Conservation (phyloP, 2,329 filamentous ascomycete species). For the Scytalidium lignicola region DNA sequence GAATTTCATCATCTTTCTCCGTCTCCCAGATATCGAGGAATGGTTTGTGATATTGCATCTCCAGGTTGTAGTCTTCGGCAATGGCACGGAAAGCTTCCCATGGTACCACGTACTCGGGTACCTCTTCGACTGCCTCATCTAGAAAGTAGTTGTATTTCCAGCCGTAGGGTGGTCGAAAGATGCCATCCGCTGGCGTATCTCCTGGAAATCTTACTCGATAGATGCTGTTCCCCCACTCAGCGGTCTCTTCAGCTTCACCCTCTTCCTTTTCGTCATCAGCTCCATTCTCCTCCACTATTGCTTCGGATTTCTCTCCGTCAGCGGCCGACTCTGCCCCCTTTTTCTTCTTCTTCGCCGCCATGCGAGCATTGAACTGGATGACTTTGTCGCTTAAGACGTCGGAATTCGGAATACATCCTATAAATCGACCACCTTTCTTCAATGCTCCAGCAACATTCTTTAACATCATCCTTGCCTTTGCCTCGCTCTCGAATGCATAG, state of each 20-base stretch:
- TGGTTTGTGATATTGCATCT: conserved; percentile 86
- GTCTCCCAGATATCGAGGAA: conserved; percentile 90
- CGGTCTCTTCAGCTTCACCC: conserved; percentile 56
- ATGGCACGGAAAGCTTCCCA: conserved; percentile 97
- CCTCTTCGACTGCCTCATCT: conserved; percentile 90
- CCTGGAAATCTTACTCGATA: conserved; percentile 87
- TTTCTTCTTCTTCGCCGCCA: conserved; percentile 33
- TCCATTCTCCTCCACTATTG: conserved; percentile 22
- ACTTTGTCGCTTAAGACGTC: conserved; percentile 80
- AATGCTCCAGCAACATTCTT: conserved; percentile 84
- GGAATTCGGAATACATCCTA: conserved; percentile 95
- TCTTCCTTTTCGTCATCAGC: conserved; percentile 48
- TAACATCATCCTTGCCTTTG: conserved; percentile 86
- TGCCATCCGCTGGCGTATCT: conserved; percentile 74
- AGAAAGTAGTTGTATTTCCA: conserved; percentile 99
- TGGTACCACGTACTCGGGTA: conserved; percentile 95
- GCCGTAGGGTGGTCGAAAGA: conserved; percentile 90
- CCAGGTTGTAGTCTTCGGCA: conserved; percentile 94
- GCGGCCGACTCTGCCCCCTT: conserved; percentile 29
- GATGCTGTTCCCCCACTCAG: conserved; percentile 89
- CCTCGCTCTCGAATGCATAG: conserved; percentile 92
- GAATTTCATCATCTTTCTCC: conserved; percentile 76
- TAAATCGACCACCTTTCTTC: conserved; percentile 90
- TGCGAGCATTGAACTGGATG: conserved; percentile 64
- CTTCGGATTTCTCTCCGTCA: conserved; percentile 38